These are phyloP conservation scores for Orbilia quercus DNA, from an alignment of 2,329 filamentous ascomycete species.

Conservation along the genomic window DNA sequence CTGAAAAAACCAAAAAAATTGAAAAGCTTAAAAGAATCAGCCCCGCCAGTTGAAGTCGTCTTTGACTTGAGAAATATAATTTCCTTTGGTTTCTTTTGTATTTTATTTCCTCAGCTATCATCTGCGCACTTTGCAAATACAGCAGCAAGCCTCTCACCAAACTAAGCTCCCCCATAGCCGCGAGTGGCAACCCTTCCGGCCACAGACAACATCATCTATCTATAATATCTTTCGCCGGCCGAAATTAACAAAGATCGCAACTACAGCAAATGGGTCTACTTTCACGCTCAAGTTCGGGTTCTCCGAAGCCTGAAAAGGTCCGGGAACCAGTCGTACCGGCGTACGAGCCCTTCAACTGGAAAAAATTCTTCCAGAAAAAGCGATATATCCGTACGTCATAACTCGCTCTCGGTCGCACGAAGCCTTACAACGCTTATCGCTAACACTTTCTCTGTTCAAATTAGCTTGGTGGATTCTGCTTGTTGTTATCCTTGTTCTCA, in stretches of 20 bases:
- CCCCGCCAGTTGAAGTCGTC: too few relatives aligned
- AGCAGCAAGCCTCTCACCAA: neutral
- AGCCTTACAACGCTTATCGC: constrained; percentile 8
- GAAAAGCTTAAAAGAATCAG: too few relatives aligned
- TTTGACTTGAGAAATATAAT: too few relatives aligned
- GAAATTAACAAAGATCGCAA: neutral
- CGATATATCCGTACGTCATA: constrained; percentile 48
- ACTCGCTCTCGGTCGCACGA: neutral
- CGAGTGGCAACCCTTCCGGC: too few relatives aligned
- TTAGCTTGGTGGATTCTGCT: constrained; percentile 59
- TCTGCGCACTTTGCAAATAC: neutral
- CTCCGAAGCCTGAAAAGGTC: constrained; percentile 30
- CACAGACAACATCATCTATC: neutral
- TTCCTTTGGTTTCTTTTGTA: too few relatives aligned
- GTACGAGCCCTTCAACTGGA: constrained; percentile 54
- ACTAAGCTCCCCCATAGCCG: neutral
- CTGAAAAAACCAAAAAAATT: too few relatives aligned
- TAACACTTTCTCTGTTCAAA: constrained; percentile 6
- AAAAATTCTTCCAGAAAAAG: constrained; percentile 42
- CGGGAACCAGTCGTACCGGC: constrained; percentile 21
- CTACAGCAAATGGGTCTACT: constrained; percentile 34
- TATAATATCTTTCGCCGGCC: neutral
- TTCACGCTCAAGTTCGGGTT: constrained; percentile 6
- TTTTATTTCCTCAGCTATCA: too few relatives aligned
- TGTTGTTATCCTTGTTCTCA: constrained; percentile 61